phyloP scores from a whole-genome alignment of 2,329 filamentous ascomycete genomes.

The Thelonectria olida region DNA sequence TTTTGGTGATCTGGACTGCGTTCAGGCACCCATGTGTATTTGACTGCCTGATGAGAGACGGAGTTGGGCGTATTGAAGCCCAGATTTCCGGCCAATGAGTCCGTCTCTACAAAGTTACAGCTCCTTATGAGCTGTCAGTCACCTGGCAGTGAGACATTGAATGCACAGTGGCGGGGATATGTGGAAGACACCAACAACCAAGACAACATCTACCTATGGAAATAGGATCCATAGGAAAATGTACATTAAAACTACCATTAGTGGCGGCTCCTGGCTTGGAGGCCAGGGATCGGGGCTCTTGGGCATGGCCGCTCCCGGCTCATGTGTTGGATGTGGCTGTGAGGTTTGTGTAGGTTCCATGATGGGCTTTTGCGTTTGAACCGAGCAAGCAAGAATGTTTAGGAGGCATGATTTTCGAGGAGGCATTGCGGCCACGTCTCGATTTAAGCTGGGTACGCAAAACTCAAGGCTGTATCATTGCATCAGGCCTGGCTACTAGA shows the following conservation, averaged over 20 bases:
- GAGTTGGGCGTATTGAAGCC: no score
- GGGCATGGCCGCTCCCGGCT: background rate
- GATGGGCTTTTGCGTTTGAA: background rate
- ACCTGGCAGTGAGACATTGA: constrained; percentile 13
- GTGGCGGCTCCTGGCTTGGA: background rate
- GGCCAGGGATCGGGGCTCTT: background rate
- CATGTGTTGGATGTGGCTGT: background rate
- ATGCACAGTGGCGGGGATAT: background rate
- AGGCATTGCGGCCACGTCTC: background rate
- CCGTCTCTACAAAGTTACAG: background rate
- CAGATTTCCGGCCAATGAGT: background rate
- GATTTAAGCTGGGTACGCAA: no score
- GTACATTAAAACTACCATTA: background rate
- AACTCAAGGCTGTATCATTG: no score
- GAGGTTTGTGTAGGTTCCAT: background rate
- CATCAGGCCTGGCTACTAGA: no score
- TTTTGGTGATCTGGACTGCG: no score
- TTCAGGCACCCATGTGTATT: no score
- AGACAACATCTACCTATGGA: background rate
- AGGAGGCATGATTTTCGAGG: background rate
- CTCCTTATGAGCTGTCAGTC: background rate
- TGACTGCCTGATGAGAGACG: background rate
- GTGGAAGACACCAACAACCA: constrained; percentile 9
- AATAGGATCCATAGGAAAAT: background rate
- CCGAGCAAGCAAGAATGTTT: background rate